A percentile compares a stretch with the other conserved stretches of the same genome.
Conservation (phyloP, 805 yeast genomes). For the Pichia gijzeniarum region DNA sequence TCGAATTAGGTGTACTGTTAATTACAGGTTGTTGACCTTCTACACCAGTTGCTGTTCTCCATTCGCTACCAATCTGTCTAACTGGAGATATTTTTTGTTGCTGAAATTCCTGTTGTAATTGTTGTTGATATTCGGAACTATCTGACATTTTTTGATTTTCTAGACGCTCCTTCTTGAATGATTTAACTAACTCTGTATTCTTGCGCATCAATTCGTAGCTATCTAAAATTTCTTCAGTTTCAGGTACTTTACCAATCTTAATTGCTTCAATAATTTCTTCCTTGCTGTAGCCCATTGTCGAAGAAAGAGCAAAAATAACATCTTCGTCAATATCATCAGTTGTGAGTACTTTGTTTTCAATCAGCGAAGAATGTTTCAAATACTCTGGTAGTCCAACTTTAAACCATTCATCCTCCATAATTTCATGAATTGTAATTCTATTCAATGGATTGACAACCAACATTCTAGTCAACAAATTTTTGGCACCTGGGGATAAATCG, state of each 20-base stretch:
- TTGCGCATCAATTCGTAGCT: conserved; percentile 81
- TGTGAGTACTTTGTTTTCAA: conserved; percentile 27
- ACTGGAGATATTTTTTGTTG: background rate
- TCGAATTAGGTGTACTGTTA: conserved; percentile 53
- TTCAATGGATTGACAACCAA: conserved; percentile 90
- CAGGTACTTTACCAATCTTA: conserved; percentile 33
- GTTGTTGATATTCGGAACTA: conserved; percentile 10
- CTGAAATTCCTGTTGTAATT: conserved; percentile 1
- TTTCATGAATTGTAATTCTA: conserved; percentile 87
- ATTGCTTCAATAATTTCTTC: conserved; percentile 73
- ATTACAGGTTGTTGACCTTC: conserved; percentile 23
- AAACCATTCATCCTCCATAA: conserved; percentile 94
- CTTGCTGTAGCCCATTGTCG: conserved; percentile 83
- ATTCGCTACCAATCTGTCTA: conserved; percentile 14
- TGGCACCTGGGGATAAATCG: conserved; percentile 79
- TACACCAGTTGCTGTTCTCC: conserved; percentile 29
- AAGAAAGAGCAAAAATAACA: conserved; percentile 64
- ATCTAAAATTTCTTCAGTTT: conserved; percentile 74
- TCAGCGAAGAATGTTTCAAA: conserved; percentile 52
- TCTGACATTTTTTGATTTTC: conserved; percentile 2
- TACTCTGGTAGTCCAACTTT: conserved; percentile 73
- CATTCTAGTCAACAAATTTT: conserved; percentile 78
- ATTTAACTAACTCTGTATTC: conserved; percentile 63
- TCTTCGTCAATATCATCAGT: conserved; percentile 57
- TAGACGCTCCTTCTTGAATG: conserved; percentile 39